Conservation (phyloP, 345 rosid genomes). For the Citropsis articulata region DNA sequence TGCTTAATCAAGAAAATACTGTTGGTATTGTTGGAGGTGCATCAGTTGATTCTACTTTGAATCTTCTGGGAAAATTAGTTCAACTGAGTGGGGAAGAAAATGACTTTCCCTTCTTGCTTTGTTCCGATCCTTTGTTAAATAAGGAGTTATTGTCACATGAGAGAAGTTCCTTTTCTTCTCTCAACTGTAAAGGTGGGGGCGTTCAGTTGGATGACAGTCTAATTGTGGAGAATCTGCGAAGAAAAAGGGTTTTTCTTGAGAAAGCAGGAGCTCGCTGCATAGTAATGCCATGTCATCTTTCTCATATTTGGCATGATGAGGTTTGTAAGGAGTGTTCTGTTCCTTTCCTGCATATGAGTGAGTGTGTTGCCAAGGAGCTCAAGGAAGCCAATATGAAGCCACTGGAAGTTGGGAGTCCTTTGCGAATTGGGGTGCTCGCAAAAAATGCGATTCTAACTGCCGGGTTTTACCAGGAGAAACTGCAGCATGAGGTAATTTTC, state of each 20-base stretch:
- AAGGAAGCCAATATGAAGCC: conserved; percentile 50
- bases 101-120: conserved; percentile 58
- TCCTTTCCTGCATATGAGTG: conserved; percentile 42
- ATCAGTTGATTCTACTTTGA: conserved; percentile 50
- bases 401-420: conserved; percentile 49
- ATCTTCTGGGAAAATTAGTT: conserved; percentile 54
- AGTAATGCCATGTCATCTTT: conserved; percentile 49
- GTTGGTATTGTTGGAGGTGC: conserved; percentile 77
- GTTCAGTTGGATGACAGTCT: conserved; percentile 26
- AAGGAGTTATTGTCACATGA: conserved; percentile 50
- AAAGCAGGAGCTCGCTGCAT: conserved; percentile 51
- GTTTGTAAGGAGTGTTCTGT: conserved; percentile 33
- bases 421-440: conserved; percentile 43
- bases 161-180: conserved; percentile 41
- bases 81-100: conserved; percentile 48
- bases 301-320: conserved; percentile 47
- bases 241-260: conserved; percentile 40
- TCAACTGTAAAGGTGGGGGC: conserved; percentile 28
- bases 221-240: conserved; percentile 36
- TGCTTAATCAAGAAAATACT: conserved; percentile 49
- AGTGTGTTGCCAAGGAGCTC: conserved; percentile 55
- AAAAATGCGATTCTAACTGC: conserved; percentile 35
- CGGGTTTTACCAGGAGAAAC: conserved; percentile 51
- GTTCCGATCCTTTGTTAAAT: conserved; percentile 65
- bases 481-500: conserved; percentile 38